These are phyloP conservation scores for Simplicillium aogashimaense DNA, from an alignment of 2,329 filamentous ascomycete genomes.

Conservation along the genomic window DNA sequence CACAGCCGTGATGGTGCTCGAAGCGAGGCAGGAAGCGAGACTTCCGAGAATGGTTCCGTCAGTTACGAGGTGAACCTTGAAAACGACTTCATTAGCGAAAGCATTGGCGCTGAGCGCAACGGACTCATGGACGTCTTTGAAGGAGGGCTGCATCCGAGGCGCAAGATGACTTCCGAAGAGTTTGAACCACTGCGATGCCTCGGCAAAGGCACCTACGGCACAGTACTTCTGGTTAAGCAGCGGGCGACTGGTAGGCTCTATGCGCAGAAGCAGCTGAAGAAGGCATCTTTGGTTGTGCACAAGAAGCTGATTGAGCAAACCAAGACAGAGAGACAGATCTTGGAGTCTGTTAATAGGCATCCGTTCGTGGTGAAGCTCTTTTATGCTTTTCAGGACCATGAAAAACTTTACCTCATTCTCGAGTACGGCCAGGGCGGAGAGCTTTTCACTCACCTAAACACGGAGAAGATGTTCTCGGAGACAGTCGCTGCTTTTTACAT, in stretches of 20 bases:
- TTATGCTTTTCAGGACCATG: constrained; percentile 96
- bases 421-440: constrained; percentile 97
- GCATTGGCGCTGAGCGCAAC: constrained; percentile 30
- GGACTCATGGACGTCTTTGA: constrained; percentile 35
- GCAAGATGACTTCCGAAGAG: constrained; percentile 87
- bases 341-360: constrained; percentile 92
- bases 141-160: constrained; percentile 42
- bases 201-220: constrained; percentile 93
- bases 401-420: constrained; percentile 93
- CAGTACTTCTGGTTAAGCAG: constrained; percentile 88
- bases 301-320: constrained; percentile 96
- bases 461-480: constrained; percentile 93
- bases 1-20: constrained; percentile 45
- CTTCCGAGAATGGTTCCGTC: constrained; percentile 56
- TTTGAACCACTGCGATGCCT: constrained; percentile 87
- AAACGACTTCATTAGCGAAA: constrained; percentile 72
- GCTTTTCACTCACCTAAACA: constrained; percentile 86
- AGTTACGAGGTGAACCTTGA: constrained; percentile 81
- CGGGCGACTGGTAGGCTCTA: constrained; percentile 78
- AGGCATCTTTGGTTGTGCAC: constrained; percentile 88
- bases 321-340: constrained; percentile 87
- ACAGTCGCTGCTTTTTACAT: constrained; percentile 91
- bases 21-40: constrained; percentile 40
- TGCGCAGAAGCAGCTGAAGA: constrained; percentile 97
- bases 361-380: constrained; percentile 97